Base-by-base conservation (phyloP, 805 yeast genomes). In the Yarrowia phangngaensis region DNA sequence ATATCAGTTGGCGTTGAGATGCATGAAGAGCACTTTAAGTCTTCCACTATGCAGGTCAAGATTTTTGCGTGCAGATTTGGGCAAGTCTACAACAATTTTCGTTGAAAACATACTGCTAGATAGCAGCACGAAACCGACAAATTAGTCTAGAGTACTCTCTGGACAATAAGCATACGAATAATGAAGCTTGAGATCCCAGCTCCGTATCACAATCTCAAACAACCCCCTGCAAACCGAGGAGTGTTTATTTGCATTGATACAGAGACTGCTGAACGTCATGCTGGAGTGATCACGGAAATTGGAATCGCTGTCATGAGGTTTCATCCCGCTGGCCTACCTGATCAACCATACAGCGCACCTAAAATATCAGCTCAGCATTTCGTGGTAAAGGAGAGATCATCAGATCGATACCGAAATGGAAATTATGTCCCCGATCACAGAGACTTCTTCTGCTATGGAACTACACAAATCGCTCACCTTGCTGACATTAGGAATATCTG, bases 361-460 rank as follows among this genome's bases (percentile, higher is more conserved):
- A 41, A 30, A 15, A 41, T 41, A 26, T 14, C 35, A 3, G 48
- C 48, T n/a, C 48, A 41, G 35, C 48, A 41, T 20, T 41, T 41
- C 20, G 48, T 41, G 11, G 48, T 41, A 16, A 30, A 41, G 16
- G 48, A 41, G 35, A 20, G 34, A 29, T 29, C 35, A 15, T 20
- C 48, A 6, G 29, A 20, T 15, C 27, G 29, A 9, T 41, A 41
- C 48, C 60, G 67, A 14, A 81, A 81, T 59, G 78, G 80, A 3
- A 60, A 62, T 30, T 81, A 57, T 59, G 82, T 81, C 1, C 69
- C 75, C 2, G 78, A 81, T 55, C 71, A 77, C 56, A 70, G 72
- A 52, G 68, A 67, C 12, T 68, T 74, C 26, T 79, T 72, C 56
- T 60, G 73, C 22, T 72, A 74, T 30, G 82, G 80, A 0, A 64